Evolutionary conservation across 306 rosid species (phyloP), one percentile per base, ranked within the genome.

Genomic region (Casuarina cunninghamiana): DNA sequence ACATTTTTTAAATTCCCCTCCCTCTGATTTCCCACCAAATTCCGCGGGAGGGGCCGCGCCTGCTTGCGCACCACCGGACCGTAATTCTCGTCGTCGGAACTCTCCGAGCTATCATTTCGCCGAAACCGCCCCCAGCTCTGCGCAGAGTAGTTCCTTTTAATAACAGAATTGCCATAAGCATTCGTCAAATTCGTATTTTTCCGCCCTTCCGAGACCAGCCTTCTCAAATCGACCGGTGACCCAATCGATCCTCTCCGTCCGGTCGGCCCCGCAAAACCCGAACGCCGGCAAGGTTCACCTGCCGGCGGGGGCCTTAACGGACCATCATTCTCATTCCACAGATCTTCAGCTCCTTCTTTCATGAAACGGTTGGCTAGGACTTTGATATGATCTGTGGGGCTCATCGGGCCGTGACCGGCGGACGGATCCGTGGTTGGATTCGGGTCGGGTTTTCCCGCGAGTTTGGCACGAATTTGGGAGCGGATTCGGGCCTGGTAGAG

Each of bases 401-500:
- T 83, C 70, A 92, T 79, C 0, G 98, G 96, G 42, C 80, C 53
- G 80, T 87, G 90, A 26, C 79, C 78, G 57, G 90, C 32, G 4
- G 87, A 62, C 5, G 62, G 58, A 8, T 61, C 61, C 38, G 76
- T 44, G 5, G 72, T 72, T 2, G 61, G 1, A n/a, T 76, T 39
- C 61, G 80, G 53, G 81, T 79, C 80, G 49, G 86, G 80, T 19
- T 68, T 75, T 3, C 89, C 93, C 1, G 88, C 74, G 73, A 90
- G 77, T n/a, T 84, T 61, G 79, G 87, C 85, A 46, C 98, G 92
- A 51, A 95, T 91, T 76, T 89, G 88, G 70, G 98, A 95, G 71
- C 97, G 97, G 75, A 92, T 83, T 13, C 97, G 91, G 71, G 97
- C 97, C 62, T 92, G 85, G 84, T 91, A 95, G 75, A 95, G 86